phyloP scores from a whole-genome alignment of 2,329 filamentous ascomycete genomes.

The Neonectria sp. region DNA sequence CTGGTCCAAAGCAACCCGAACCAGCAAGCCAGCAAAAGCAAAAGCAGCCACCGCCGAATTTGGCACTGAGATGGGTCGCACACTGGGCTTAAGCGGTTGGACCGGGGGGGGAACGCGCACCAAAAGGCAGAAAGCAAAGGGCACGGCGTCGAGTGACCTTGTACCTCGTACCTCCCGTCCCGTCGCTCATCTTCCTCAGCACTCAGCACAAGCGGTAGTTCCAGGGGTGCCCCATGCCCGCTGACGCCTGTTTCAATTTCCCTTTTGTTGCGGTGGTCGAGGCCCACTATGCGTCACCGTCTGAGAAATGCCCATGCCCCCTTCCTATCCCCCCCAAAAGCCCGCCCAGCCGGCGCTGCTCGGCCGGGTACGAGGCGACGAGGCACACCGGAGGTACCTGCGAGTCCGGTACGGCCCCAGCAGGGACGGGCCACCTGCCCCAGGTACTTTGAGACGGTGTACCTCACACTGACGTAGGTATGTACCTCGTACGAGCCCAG shows the following conservation, averaged over 20 bases:
- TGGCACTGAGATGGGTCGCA: slow-evolving; percentile 26
- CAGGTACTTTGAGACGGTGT: slow-evolving; percentile 45
- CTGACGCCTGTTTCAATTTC: slow-evolving; percentile 48
- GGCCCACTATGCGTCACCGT: slow-evolving; percentile 40
- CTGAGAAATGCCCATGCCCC: slow-evolving; percentile 7
- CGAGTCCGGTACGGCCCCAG: not conserved
- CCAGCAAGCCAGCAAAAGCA: slow-evolving; percentile 14
- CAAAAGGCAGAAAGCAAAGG: no score
- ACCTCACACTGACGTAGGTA: slow-evolving; percentile 48
- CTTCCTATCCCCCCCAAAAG: not conserved
- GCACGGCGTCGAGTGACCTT: not conserved
- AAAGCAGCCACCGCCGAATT: slow-evolving; percentile 37
- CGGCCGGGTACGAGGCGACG: slow-evolving; percentile 24
- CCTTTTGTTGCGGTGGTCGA: slow-evolving; percentile 35
- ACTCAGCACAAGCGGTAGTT: slow-evolving; percentile 14
- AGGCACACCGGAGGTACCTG: not conserved
- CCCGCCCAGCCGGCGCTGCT: slow-evolving; percentile 14
- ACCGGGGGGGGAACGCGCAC: not conserved
- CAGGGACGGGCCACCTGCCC: slow-evolving; percentile 31
- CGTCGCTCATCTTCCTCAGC: slow-evolving; percentile 9
- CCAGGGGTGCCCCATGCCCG: slow-evolving; percentile 35
- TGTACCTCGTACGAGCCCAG: slow-evolving; percentile 46
- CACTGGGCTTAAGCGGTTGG: not conserved
- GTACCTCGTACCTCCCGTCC: slow-evolving; percentile 2
- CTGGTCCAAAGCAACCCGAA: slow-evolving; percentile 18